Base-by-base conservation (phyloP, 208 protist genomes). In the Leishmania tropica region DNA sequence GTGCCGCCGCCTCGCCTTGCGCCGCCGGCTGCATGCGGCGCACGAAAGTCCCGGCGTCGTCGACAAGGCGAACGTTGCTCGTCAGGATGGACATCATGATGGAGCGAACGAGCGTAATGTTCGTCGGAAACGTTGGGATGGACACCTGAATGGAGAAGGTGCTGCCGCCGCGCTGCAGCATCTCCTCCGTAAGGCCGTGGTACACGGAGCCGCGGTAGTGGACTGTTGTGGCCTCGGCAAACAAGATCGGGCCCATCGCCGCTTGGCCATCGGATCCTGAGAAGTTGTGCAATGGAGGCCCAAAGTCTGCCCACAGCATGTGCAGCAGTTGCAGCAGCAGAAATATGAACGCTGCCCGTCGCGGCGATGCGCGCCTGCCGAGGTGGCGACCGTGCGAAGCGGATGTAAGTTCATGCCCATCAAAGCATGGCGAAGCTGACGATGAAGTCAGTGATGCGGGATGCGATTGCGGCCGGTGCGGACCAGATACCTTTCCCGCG, bases 131-230 rank as follows among this genome's bases (percentile, higher is more conserved):
- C 28, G 88, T 81, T 17, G 92, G 89, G 64, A 93, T 86, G 64
- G 87, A 85, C 15, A 92, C 75, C 65, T 87, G 85, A 74, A 96
- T 85, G 10, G 79, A 80, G 62, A 96, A 89, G 70, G 89, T 93
- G 53, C 80, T 76, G 19, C 93, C 90, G 21, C 93, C 93, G 8
- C 80, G 74, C 8, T 77, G 82, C 1, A 94, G 17, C 54, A 79
- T 75, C 48, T 88, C 77, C 80, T 92, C 87, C 45, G 81, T 85
- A 11, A 93, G 62, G 21, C 90, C 93, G 42, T 83, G 83, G 75
- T 94, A 96, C 7, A 94, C 90, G 73, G 79, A 89, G n/a, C 93
- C 93, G 42, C 85, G 82, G 81, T 93, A 93, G 54, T 87, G 88
- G 31, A 93, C 89, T 19, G 78, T 85, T 42, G 87, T 92, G n/a